phyloP scores from a whole-genome alignment of 2,329 filamentous ascomycete species.

The Aspergillus hiratsukae region DNA sequence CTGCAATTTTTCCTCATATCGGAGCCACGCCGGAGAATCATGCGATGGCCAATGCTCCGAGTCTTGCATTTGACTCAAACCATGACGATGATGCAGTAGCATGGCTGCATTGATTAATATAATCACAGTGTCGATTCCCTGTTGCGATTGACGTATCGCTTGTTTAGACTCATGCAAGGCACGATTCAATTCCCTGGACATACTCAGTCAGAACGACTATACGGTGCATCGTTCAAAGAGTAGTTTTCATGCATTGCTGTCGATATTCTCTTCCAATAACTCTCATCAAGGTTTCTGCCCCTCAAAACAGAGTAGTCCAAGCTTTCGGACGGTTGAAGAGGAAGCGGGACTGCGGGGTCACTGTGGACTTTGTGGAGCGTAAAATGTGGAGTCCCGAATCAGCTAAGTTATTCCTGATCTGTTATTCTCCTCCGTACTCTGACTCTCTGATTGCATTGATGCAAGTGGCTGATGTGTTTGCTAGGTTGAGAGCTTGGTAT shows the following conservation, averaged over 20 bases:
- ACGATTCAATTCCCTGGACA: not conserved
- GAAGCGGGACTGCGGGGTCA: not conserved
- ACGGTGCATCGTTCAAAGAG: not conserved
- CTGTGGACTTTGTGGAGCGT: not conserved
- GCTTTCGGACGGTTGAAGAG: not conserved
- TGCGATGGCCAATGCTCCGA: not conserved
- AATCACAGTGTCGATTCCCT: not conserved
- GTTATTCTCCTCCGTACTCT: not conserved
- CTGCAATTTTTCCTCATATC: not conserved
- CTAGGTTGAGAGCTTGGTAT: not conserved
- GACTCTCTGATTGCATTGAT: not conserved
- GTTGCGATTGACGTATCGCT: not conserved
- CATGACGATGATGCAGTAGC: not conserved
- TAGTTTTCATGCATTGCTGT: not conserved
- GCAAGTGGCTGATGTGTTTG: not conserved
- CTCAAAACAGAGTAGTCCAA: not conserved
- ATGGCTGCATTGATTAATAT: not conserved
- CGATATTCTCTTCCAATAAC: not conserved
- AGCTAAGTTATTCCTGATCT: not conserved
- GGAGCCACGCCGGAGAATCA: not conserved
- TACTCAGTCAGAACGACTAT: not conserved
- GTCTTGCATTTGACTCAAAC: not conserved
- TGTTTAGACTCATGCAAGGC: not conserved
- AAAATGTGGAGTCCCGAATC: not conserved
- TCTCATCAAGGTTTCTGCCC: not conserved